phyloP scores from a whole-genome alignment of 352 stramenopile genomes.

The Phytophthora tentaculata region DNA sequence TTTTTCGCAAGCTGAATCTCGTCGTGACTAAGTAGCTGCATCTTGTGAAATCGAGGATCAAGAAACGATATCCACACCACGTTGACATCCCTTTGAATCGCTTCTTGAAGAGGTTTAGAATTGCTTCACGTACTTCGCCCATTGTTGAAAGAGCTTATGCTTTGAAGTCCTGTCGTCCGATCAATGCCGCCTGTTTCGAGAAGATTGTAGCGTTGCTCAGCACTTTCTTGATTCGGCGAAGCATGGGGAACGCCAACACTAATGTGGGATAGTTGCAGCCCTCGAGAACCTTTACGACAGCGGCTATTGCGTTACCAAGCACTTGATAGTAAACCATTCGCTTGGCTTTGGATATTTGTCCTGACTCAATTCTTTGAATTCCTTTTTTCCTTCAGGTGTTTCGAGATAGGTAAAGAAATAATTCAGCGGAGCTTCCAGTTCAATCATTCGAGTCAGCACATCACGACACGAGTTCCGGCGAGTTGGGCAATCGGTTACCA shows the following conservation, averaged over 20 bases:
- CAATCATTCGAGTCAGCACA: conserved; percentile 15
- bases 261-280: conserved; percentile 12
- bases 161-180: background rate
- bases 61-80: conserved; percentile 10
- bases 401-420: conserved; percentile 6
- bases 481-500: conserved; percentile 15
- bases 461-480: conserved; percentile 17
- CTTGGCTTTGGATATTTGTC: background rate
- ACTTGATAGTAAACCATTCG: conserved; percentile 15
- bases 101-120: conserved; percentile 3
- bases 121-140: background rate
- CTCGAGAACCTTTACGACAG: background rate
- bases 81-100: conserved; percentile 3
- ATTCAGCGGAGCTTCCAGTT: background rate
- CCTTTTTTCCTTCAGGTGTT: background rate
- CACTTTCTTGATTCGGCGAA: background rate
- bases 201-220: conserved; percentile 1
- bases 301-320: conserved; percentile 7
- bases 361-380: conserved; percentile 9
- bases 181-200: conserved; percentile 1
- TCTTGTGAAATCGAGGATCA: conserved; percentile 8
- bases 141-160: background rate
- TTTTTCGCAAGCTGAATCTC: background rate
- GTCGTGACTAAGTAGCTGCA: conserved; percentile 2
- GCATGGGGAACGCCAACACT: conserved; percentile 5